These are phyloP conservation scores for Circinella umbellata DNA, from an alignment of 371 early-diverging fungal species.

Conservation along the genomic window DNA sequence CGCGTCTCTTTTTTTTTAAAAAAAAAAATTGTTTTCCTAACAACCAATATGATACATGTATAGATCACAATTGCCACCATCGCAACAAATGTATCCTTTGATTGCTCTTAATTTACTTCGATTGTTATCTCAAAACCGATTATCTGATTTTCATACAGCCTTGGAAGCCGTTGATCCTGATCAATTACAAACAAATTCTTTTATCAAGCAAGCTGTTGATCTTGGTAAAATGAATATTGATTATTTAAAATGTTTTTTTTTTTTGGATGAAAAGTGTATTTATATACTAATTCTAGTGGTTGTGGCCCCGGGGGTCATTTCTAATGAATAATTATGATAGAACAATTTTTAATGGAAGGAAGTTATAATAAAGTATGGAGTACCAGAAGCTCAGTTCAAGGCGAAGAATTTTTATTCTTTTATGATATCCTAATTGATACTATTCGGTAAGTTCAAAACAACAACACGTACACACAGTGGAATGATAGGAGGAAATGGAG, in stretches of 20 bases:
- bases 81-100: constrained; percentile 84
- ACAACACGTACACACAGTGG: too few species aligned
- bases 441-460: constrained; percentile 66
- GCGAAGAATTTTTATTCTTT: constrained; percentile 89
- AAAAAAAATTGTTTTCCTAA: too few species aligned
- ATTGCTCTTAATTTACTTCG: constrained; percentile 92
- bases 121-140: constrained; percentile 90
- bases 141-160: constrained; percentile 95
- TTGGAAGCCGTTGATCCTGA: constrained; percentile 90
- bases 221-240: constrained; percentile 45
- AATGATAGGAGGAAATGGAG: too few species aligned
- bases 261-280: not conserved
- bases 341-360: constrained; percentile 96
- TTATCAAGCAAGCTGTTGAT: constrained; percentile 90
- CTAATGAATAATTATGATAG: constrained; percentile 26
- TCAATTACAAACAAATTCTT: constrained; percentile 77
- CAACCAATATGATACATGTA: not conserved
- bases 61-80: constrained; percentile 54
- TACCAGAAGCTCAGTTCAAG: constrained; percentile 84
- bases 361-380: constrained; percentile 96
- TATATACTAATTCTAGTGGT: too few species aligned
- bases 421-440: constrained; percentile 93
- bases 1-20: too few species aligned
- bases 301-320: too few species aligned
- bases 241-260: constrained; percentile 29